Percentiles rank a stretch among this genome's conserved stretches.
Conservation (phyloP, 345 rosid genomes). For the Gossypioides kirkii region DNA sequence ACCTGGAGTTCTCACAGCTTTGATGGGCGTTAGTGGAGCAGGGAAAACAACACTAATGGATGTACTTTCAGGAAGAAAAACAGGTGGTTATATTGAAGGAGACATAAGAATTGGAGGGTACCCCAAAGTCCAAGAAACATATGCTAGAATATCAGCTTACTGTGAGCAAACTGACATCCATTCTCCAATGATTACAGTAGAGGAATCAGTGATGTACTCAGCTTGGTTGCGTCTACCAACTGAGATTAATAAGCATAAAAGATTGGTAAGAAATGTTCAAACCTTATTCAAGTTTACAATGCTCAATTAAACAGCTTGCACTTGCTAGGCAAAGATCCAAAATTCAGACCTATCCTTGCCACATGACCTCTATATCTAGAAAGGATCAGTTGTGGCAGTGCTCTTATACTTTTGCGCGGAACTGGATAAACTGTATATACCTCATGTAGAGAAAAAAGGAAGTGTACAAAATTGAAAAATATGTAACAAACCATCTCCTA, state of each 20-base stretch:
- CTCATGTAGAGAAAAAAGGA: background rate
- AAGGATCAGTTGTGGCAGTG: background rate
- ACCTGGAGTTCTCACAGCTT: conserved; percentile 72
- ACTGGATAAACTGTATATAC: background rate
- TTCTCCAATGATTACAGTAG: conserved; percentile 64
- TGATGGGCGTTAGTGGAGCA: conserved; percentile 92
- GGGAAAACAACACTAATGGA: conserved; percentile 86
- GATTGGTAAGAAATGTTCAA: conserved; percentile 29
- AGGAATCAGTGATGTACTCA: conserved; percentile 70
- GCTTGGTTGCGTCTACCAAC: conserved; percentile 68
- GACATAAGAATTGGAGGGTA: conserved; percentile 64
- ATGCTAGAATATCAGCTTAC: conserved; percentile 78
- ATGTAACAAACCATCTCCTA: background rate
- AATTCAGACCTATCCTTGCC: background rate
- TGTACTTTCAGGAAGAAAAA: conserved; percentile 53
- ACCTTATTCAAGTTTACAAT: background rate
- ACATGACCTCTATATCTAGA: background rate
- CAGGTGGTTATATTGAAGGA: conserved; percentile 59
- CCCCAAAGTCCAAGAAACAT: conserved; percentile 68
- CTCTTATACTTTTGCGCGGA: background rate
- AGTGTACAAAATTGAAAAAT: background rate
- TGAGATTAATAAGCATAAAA: conserved; percentile 23
- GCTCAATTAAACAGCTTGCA: background rate
- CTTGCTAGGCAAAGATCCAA: background rate
- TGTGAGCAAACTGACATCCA: conserved; percentile 86